Percentiles rank a stretch among this genome's conserved stretches.
phyloP scores from a whole-genome alignment of 2,329 filamentous ascomycete species.

The Calonectria leucothoes region DNA sequence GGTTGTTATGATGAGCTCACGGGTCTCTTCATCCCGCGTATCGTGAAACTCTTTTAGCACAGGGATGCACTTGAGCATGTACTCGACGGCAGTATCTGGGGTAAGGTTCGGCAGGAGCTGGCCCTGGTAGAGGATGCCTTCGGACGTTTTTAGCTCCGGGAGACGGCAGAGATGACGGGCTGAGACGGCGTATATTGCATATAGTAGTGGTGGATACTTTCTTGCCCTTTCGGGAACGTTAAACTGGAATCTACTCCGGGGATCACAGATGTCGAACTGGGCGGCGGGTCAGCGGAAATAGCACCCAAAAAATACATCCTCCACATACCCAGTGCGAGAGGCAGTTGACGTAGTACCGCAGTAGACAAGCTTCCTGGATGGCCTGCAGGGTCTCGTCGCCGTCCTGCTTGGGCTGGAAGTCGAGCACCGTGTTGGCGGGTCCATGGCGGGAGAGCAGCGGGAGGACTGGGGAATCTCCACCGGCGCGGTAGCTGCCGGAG shows the following conservation, averaged over 20 bases:
- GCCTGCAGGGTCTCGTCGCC: not conserved
- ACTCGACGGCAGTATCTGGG: slow-evolving; percentile 26
- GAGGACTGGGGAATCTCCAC: not conserved
- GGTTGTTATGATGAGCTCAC: slow-evolving; percentile 29
- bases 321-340: slow-evolving; percentile 30
- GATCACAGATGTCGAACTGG: slow-evolving; percentile 34
- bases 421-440: slow-evolving; percentile 1
- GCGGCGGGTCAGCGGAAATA: accelerated
- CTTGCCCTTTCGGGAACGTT: slow-evolving; percentile 31
- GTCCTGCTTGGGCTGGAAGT: slow-evolving; percentile 8
- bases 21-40: slow-evolving; percentile 25
- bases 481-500: not conserved
- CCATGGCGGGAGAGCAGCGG: slow-evolving; percentile 17
- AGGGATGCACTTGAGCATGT: slow-evolving; percentile 33
- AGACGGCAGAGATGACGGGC: slow-evolving; percentile 26
- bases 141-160: slow-evolving; percentile 7
- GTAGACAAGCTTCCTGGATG: slow-evolving; percentile 33
- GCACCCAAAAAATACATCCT: accelerated
- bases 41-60: slow-evolving; percentile 35
- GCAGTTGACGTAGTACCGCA: slow-evolving; percentile 35
- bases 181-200: slow-evolving; percentile 33
- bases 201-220: slow-evolving; percentile 25
- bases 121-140: slow-evolving; percentile 26
- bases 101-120: slow-evolving; percentile 25
- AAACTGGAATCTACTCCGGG: slow-evolving; percentile 22